These are phyloP conservation scores for Penicillium pancosmium DNA, from an alignment of 495 filamentous ascomycete species.

Conservation along the genomic window DNA sequence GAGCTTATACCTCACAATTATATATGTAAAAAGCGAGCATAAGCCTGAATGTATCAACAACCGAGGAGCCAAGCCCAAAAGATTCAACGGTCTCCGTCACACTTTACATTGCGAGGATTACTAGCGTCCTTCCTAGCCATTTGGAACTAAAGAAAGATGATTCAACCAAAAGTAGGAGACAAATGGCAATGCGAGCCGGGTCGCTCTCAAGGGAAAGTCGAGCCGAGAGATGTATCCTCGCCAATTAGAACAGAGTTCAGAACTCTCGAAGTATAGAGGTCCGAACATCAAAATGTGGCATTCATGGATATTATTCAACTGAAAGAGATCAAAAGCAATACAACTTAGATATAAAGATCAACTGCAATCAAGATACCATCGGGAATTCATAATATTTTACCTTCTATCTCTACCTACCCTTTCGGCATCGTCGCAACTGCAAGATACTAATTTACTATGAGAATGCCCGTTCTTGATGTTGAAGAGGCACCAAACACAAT, in stretches of 20 bases:
- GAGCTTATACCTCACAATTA: too few species aligned
- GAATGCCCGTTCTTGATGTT: not conserved
- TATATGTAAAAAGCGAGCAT: too few species aligned
- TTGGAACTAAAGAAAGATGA: not conserved
- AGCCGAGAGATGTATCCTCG: not conserved
- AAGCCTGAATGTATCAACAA: too few species aligned
- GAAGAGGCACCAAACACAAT: not conserved
- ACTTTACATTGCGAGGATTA: too few species aligned
- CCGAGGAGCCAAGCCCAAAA: too few species aligned
- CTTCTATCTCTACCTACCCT: not conserved
- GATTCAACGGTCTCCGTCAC: too few species aligned
- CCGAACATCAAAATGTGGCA: not conserved
- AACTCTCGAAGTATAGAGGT: not conserved
- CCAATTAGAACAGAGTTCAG: not conserved
- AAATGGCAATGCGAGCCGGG: not conserved
- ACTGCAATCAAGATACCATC: not conserved
- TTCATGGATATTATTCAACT: not conserved
- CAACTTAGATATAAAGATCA: constrained; percentile 1
- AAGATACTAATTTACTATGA: not conserved
- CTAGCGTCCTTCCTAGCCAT: too few species aligned
- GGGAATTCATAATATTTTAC: not conserved
- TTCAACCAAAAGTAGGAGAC: not conserved
- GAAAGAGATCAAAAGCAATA: too few species aligned
- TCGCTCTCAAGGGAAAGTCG: not conserved
- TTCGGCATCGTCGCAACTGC: too few species aligned